Evolutionary conservation across 2,329 filamentous ascomycete species (phyloP), one percentile per base, ranked within the genome.

Genomic region (Paecilomyces fulvus): DNA sequence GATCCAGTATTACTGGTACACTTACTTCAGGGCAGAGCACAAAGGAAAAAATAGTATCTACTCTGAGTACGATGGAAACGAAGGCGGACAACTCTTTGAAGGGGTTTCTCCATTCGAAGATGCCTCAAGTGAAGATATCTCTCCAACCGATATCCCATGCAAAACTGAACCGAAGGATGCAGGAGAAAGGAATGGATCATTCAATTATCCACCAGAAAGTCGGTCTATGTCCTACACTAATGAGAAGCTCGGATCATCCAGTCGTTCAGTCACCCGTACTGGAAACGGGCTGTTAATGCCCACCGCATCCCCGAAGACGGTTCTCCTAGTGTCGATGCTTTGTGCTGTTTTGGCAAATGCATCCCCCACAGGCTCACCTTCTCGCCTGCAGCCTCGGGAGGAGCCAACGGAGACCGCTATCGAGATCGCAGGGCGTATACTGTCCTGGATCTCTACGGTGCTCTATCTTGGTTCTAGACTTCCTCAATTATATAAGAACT

Each of bases 401-500:
- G 3, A 54, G 11, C 64, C 72, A 1, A 62, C 64, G 5, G 60
- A 68, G 37, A 66, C 67, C 4, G 59, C 70, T 2, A 61, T 75
- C 14, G 75, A 80, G 57, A 66, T 75, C 10, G 72, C 76, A 21
- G 81, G 81, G 54, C 77, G 75, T 7, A 69, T 83, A 53, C 67
- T 82, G 55, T 82, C 81, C 25, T 84, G 81, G 81, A 72, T 75
- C 63, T 82, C 80, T 10, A 82, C 81, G 0, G 52, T 79, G 28
- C 74, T 83, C 23, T 85, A 85, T 63, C 79, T 85, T 33, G 77
- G 75, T 60, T 85, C 82, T 30, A 80, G 82, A 23, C 70, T 86
- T 55, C 85, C 85, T 0, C 85, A 88, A 65, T 77, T 88, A 37
- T 82, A 83, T 74, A 84, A 86, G 64, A 88, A 88, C 70, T 81